Base-by-base conservation (phyloP, 106 monocot species). In the Allium fistulosum region DNA sequence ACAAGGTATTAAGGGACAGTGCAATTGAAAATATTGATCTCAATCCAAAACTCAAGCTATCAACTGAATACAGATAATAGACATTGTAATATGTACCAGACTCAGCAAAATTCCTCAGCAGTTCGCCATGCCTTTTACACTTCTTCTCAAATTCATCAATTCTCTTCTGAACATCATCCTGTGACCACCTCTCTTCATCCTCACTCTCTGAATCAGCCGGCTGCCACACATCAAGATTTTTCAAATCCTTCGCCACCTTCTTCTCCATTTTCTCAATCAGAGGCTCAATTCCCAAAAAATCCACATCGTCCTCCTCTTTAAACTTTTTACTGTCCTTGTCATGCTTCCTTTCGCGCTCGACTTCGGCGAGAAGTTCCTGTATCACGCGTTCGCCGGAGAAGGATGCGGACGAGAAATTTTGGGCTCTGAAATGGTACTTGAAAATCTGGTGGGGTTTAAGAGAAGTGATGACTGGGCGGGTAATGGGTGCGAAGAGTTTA, bases 191-290 rank as follows among this genome's bases (percentile, higher is more conserved):
- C 72, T 90, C 90, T 64, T 89, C 89, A 49, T 88, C 82, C 22
- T 83, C 90, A 53, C 82, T 82, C 64, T 90, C 90, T 14, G 90
- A 78, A 55, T 90, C 90, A 1, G 82, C 83, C 18, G 85, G 90
- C 79, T 82, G 85, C 89, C 88, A 88, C 26, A 11, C 72, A 18
- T 73, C 78, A 7, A 57, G 14, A 4, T 78, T 77, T 67, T 77
- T 74, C 15, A 56, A 37, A 45, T 53, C 55, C 14, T 57, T 55
- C 7, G 53, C 26, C 74, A 61, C 71, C 78, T 53, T 72, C 71
- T 66, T 78, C 82, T 85, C 85, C 62, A 82, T 59, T 68, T 82
- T 85, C 77, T 82, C 90, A 11, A 90, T 90, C 46, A 82, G 67
- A 14, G 82, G 85, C 0, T 47, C 62, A 7, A 90, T 80, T 11